phyloP scores from a whole-genome alignment of 2,329 filamentous ascomycete genomes.

The Catunica adiposa region DNA sequence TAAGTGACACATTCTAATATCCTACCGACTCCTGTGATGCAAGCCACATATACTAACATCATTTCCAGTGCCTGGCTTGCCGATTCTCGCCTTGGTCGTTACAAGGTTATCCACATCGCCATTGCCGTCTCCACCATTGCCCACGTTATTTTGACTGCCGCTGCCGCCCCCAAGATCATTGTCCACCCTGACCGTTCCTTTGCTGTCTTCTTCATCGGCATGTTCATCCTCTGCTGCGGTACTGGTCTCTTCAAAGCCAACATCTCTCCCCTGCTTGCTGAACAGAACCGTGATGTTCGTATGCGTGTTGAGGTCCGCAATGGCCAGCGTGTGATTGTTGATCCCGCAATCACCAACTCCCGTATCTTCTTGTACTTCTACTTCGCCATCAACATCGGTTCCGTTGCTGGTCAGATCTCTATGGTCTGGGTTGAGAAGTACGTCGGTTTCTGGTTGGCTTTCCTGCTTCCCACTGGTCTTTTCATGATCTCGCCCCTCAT shows the following conservation, averaged over 20 bases:
- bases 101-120: constrained; percentile 54
- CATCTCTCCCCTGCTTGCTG: constrained; percentile 54
- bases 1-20: constrained; percentile 21
- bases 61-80: constrained; percentile 35
- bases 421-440: constrained; percentile 65
- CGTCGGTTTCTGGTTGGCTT: constrained; percentile 60
- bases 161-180: constrained; percentile 48
- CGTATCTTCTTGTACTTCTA: constrained; percentile 51
- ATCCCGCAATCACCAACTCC: constrained; percentile 50
- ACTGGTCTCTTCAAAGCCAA: constrained; percentile 74
- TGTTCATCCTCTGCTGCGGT: constrained; percentile 38
- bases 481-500: constrained; percentile 47
- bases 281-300: constrained; percentile 46
- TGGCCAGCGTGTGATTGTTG: constrained; percentile 54
- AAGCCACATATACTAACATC: neutral
- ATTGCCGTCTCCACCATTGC: constrained; percentile 49
- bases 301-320: constrained; percentile 38
- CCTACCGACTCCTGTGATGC: neutral
- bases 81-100: constrained; percentile 57
- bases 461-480: constrained; percentile 47
- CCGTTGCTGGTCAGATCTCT: constrained; percentile 40
- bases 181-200: constrained; percentile 39
- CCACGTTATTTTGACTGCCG: constrained; percentile 48
- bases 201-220: constrained; percentile 53
- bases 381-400: constrained; percentile 46